phyloP scores from a whole-genome alignment of 345 rosid genomes.

The Eucalyptus cloeziana region DNA sequence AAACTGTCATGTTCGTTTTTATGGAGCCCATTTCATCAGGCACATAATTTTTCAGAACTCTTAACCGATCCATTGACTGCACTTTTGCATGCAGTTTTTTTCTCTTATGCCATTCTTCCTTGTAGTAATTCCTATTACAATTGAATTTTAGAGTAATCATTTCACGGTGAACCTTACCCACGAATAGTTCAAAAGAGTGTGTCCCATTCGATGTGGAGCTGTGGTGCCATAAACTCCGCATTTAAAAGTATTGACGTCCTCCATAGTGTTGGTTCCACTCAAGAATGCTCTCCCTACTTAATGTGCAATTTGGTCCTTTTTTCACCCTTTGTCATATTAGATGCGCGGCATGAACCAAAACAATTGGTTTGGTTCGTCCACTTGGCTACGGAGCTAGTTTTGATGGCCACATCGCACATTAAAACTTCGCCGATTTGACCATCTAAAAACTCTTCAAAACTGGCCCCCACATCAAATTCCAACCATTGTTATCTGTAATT shows the following conservation, averaged over 20 bases:
- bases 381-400: neutral
- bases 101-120: too few relatives aligned
- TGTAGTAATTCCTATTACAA: too few relatives aligned
- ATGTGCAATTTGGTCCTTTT: neutral
- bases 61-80: neutral
- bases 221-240: too few relatives aligned
- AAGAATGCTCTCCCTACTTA: neutral
- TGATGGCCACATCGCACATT: neutral
- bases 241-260: neutral
- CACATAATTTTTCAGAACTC: neutral
- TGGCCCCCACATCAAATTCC: neutral
- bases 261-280: neutral
- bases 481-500: neutral
- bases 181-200: too few relatives aligned
- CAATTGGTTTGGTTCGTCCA: neutral
- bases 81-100: neutral
- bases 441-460: neutral
- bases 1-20: rapidly evolving
- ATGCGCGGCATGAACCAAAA: neutral
- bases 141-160: neutral
- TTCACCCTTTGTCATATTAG: neutral
- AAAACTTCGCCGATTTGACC: too few relatives aligned
- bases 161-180: neutral
- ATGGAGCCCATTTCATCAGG: rapidly evolving
- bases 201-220: too few relatives aligned